Evolutionary conservation across 306 rosid species (phyloP).

Genomic region (Lathyrus aphaca): DNA sequence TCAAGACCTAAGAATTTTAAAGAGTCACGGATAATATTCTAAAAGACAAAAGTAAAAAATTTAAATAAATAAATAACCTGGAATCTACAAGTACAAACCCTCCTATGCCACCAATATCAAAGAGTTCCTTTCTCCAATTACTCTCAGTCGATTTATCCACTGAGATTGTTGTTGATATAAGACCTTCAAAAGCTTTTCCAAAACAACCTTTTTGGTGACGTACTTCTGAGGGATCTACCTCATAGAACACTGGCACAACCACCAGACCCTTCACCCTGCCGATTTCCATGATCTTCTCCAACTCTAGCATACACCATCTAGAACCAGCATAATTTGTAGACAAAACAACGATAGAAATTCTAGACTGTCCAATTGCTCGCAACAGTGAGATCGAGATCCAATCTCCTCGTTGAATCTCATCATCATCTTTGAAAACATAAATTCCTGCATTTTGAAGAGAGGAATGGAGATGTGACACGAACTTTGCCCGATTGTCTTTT

Average conservation of each 20-base stretch:
- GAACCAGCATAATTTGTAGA: constrained; percentile 31
- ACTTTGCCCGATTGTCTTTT: background rate
- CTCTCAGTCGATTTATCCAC: background rate
- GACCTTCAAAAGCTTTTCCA: constrained; percentile 12
- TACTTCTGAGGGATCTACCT: constrained; percentile 21
- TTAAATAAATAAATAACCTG: background rate
- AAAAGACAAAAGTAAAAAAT: background rate
- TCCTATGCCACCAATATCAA: constrained; percentile 2
- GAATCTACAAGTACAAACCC: background rate
- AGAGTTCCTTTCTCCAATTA: background rate
- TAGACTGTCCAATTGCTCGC: background rate
- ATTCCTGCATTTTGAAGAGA: constrained; percentile 25
- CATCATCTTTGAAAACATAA: background rate
- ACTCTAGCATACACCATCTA: constrained; percentile 32
- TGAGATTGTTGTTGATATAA: background rate
- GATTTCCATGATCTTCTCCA: constrained; percentile 17
- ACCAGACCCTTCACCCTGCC: background rate
- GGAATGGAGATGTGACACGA: background rate
- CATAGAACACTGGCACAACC: constrained; percentile 13
- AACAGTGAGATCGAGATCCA: background rate
- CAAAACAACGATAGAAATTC: constrained; percentile 22
- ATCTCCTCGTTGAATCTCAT: background rate
- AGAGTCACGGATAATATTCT: background rate
- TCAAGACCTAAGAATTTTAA: background rate
- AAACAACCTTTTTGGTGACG: background rate